These are phyloP conservation scores for Solanum sejunctum DNA, from an alignment of 257 asterid genomes.

Conservation along the genomic window DNA sequence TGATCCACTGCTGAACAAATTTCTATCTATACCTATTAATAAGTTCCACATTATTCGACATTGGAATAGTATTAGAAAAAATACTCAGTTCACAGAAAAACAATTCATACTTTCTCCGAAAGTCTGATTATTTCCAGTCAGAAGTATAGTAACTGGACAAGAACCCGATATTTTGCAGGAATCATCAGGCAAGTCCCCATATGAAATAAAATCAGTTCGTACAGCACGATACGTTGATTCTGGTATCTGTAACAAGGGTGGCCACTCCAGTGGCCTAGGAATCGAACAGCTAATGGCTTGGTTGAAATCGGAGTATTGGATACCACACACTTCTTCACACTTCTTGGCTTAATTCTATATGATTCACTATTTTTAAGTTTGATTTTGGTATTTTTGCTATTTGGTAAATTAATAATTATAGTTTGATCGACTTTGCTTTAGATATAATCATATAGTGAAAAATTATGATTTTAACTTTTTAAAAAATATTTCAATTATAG, in stretches of 20 bases:
- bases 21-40: conserved; percentile 50
- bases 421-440: no score
- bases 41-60: conserved; percentile 1
- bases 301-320: conserved; percentile 62
- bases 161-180: conserved; percentile 72
- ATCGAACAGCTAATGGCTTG: conserved; percentile 60
- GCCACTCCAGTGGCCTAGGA: conserved; percentile 80
- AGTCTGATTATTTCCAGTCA: conserved; percentile 72
- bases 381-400: no score
- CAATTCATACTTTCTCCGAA: conserved; percentile 55
- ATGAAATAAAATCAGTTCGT: conserved; percentile 30
- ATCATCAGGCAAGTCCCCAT: conserved; percentile 53
- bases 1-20: conserved; percentile 37
- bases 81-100: neutral
- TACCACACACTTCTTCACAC: conserved; percentile 72
- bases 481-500: no score
- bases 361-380: no score
- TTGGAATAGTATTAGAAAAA: neutral
- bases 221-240: conserved; percentile 59
- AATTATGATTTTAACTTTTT: no score
- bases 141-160: conserved; percentile 70
- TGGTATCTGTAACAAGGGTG: conserved; percentile 73
- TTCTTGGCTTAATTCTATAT: neutral
- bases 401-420: no score
- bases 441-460: no score